Percentiles rank a stretch among this genome's conserved stretches.
These are phyloP conservation scores for Beta macrorhiza DNA, from an alignment of 179 eudicot species.

Conservation along the genomic window DNA sequence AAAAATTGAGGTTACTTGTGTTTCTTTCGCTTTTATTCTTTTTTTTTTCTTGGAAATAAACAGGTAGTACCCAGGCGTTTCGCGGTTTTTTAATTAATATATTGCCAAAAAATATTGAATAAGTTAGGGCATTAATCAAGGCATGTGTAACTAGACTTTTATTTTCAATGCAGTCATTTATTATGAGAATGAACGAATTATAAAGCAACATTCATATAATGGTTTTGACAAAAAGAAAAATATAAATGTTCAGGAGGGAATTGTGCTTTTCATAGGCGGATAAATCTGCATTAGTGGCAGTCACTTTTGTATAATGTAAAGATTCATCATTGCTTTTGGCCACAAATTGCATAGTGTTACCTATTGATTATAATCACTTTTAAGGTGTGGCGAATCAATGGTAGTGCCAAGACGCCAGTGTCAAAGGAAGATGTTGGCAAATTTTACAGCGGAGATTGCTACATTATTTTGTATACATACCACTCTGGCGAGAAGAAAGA, in stretches of 20 bases:
- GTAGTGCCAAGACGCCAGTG: slow-evolving; percentile 78
- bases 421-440: slow-evolving; percentile 81
- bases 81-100: neutral
- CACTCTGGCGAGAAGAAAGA: slow-evolving; percentile 95
- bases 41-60: neutral
- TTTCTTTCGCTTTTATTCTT: neutral
- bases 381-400: slow-evolving; percentile 93
- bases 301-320: neutral
- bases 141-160: neutral
- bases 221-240: neutral
- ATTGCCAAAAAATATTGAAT: neutral
- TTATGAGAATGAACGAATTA: neutral
- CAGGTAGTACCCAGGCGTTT: neutral
- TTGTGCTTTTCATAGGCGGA: neutral
- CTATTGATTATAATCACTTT: slow-evolving; percentile 25
- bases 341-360: neutral
- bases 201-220: neutral
- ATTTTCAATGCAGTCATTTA: neutral
- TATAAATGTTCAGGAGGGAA: neutral
- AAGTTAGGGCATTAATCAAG: neutral
- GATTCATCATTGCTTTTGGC: neutral
- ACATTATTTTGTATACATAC: slow-evolving; percentile 78
- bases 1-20: slow-evolving; percentile 64
- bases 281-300: neutral
- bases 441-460: slow-evolving; percentile 97